Conservation (phyloP, 768 basidiomycete genomes). For the Pisolithus sp. region DNA sequence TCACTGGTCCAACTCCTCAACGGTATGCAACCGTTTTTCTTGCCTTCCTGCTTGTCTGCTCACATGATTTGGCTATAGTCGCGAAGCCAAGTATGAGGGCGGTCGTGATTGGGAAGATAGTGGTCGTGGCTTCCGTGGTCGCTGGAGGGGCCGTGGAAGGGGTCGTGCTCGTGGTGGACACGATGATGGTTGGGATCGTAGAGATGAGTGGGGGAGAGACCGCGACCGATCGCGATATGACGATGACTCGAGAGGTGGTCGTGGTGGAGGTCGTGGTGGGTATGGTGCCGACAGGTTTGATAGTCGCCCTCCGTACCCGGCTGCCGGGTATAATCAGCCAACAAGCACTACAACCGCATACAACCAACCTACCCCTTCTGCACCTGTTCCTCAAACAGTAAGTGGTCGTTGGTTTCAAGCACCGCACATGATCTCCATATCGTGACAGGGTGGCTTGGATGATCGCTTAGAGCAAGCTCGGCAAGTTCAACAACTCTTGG, state of each 20-base stretch:
- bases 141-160: constrained; percentile 33
- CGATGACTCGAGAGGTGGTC: constrained; percentile 30
- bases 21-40: constrained; percentile 23
- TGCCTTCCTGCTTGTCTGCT: constrained; percentile 1
- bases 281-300: constrained; percentile 41
- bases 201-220: constrained; percentile 1
- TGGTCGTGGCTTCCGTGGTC: constrained; percentile 34
- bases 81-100: constrained; percentile 30
- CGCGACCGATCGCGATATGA: constrained; percentile 21
- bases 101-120: constrained; percentile 45
- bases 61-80: constrained; percentile 11
- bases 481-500: constrained; percentile 78
- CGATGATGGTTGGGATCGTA: constrained; percentile 24
- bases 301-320: constrained; percentile 31
- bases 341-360: constrained; percentile 18
- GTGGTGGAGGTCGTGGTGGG: constrained; percentile 35
- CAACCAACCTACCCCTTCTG: constrained; percentile 16
- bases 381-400: constrained; percentile 22
- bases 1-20: constrained; percentile 40
- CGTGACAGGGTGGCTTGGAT: constrained; percentile 43
- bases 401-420: constrained; percentile 8
- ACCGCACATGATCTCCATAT: background rate
- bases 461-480: constrained; percentile 85
- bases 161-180: constrained; percentile 36
- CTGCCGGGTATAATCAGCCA: constrained; percentile 21